Conservation (phyloP, 768 basidiomycete species). For the Amanita phalloides region DNA sequence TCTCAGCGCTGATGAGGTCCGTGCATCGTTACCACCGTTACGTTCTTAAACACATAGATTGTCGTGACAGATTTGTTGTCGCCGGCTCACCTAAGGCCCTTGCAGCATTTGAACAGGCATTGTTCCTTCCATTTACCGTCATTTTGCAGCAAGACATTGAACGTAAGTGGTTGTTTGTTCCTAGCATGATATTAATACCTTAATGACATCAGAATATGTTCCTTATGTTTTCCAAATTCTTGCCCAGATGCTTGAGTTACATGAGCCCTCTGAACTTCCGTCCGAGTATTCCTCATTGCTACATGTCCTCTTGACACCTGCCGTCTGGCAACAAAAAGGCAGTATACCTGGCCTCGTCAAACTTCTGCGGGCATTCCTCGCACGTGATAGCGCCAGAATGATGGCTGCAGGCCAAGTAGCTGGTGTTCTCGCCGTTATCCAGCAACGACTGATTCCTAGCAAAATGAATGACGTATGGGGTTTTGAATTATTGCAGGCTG, state of each 20-base stretch:
- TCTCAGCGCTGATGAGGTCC: slow-evolving; percentile 87
- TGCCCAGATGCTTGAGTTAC: slow-evolving; percentile 89
- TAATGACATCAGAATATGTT: slow-evolving; percentile 63
- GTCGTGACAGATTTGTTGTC: slow-evolving; percentile 58
- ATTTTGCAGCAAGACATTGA: slow-evolving; percentile 91
- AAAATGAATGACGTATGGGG: slow-evolving; percentile 88
- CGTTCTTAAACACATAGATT: not conserved
- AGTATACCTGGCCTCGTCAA: slow-evolving; percentile 90
- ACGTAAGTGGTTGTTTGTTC: slow-evolving; percentile 37
- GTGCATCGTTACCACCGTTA: slow-evolving; percentile 1
- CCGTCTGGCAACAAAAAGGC: slow-evolving; percentile 89
- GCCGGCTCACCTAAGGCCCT: slow-evolving; percentile 58
- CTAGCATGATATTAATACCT: not conserved
- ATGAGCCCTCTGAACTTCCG: slow-evolving; percentile 48
- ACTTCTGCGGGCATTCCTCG: slow-evolving; percentile 75
- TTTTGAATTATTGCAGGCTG: slow-evolving; percentile 76
- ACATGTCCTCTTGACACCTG: slow-evolving; percentile 74
- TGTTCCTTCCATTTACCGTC: slow-evolving; percentile 81
- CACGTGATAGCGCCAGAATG: slow-evolving; percentile 60
- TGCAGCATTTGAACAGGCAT: slow-evolving; percentile 61
- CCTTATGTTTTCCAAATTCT: slow-evolving; percentile 97
- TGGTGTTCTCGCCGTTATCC: slow-evolving; percentile 75
- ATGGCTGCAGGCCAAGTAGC: slow-evolving; percentile 60
- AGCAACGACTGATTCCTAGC: slow-evolving; percentile 82
- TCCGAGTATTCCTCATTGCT: slow-evolving; percentile 70